Base-by-base conservation (phyloP, 2,329 filamentous ascomycete species). In the Stylonectria norvegica region DNA sequence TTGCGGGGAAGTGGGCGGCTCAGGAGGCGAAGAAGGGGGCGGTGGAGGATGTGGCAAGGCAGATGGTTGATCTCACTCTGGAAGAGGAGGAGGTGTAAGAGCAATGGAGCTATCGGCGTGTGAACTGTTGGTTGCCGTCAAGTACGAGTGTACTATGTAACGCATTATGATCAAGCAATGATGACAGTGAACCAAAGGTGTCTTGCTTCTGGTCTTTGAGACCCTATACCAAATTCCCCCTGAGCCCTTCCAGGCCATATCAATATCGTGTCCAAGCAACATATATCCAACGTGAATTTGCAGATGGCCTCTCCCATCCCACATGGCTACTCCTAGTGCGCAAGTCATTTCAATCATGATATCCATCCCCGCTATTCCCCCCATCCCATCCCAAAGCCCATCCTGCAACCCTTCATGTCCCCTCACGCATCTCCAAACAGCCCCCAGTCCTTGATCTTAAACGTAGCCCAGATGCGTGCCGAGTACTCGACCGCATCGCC, bases 401-500 rank as follows among this genome's bases (percentile, higher is more conserved):
- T 12, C 22, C 29, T 17, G 33, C n/a, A 15, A 23, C 15, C 8
- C 20, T n/a, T 6, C 6, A n/a, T 14, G 15, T 11, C 4, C n/a
- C 9, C 34, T 52, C 35, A 63, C 7, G 43, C 20, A 29, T 58
- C 53, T 10, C 65, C 67, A 48, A 95, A 95, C 27, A 95, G 67
- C 0, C 71, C 73, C 85, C 86, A 95, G 60, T 95, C 85, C 65
- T 81, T 82, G 42, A 96, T 76, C 57, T 85, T 79, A 55, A 96
- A 84, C 0, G 75, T 83, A 59, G 79, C 75, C 73, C 87, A 79
- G 50, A 95, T 81, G 55, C 68, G 71, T 14, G 78, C 73, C 4
- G 79, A 79, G 58, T 85, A 81, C 60, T 87, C 84, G 25, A 84
- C 76, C 5, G 76, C 77, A 53, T 83, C 75, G 36, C 82, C 83